Base-by-base conservation (phyloP, 2,329 filamentous ascomycete species). In the Monilinia fructigena region DNA sequence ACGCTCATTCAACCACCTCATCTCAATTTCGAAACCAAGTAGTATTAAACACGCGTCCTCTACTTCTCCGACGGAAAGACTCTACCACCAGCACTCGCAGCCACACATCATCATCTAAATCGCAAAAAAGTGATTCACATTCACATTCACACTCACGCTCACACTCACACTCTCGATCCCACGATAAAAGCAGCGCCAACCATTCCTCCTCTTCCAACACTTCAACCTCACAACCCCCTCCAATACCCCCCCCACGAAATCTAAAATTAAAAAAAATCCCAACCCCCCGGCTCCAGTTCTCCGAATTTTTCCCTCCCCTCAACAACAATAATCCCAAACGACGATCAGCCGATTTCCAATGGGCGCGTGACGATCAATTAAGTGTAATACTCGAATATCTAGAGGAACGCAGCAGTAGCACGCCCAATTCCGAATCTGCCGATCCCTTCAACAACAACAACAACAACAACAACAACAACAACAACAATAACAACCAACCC, bases 321-420 rank as follows among this genome's bases (percentile, higher is more conserved):
- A 65, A 59, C 31, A 65, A 65, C 28, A 59, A 59, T n/a, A 50
- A 65, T 42, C 54, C 63, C 5, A 28, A 35, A 65, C 26, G 55
- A 18, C 31, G 16, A 59, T 66, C 63, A 1, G 55, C 67, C 16
- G 56, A 69, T 23, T 70, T 68, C 53, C 52, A 69, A 53, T 72
- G 70, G 71, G 71, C 71, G 26, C 54, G 73, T 62, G 66, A 71
- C 35, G 71, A 72, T 67, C 71, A 72, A 67, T 67, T 74, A 26
- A 72, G 69, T 38, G 69, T 69, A 8, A 72, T 74, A 14, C 53
- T 72, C 8, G 72, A 72, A 65, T 66, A 68, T 28, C 47, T 72
- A n/a, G 68, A 72, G 12, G 67, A 68, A 40, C 55, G 50, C 69
- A 56, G 62, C 18, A 31, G 52, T 31, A 31, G 20, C 23, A 42